Base-by-base conservation (phyloP, 1,139 yeast genomes). In the Suhomyces atakaporum region DNA sequence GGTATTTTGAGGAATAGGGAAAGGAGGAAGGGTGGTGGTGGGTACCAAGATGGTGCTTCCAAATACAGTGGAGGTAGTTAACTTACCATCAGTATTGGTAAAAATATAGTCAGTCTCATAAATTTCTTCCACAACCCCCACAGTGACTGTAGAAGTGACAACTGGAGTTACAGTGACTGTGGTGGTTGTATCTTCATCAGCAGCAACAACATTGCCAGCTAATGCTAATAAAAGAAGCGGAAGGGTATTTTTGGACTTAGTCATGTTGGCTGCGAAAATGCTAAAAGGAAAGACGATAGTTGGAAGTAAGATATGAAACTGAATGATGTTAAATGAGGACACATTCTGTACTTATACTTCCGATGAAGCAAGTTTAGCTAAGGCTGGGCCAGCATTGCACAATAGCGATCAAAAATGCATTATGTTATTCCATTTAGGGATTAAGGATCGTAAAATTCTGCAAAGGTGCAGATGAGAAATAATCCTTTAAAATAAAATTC, bases 21-120 rank as follows among this genome's bases (percentile, higher is more conserved):
- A 19, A 7, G 31, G 31, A 5, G 29, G 26, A 25, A 24, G 7
- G 5, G 20, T 11, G 8, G 34, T 28, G 10, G 38, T 29, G 24
- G n/a, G n/a, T n/a, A 18, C 43, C 16, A 42, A 29, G 10, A 29
- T 43, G 25, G 64, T 60, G 28, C 62, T 56, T 8, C 64, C 66
- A 19, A 50, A 45, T 15, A 51, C 51, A 13, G 62, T 57, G 13
- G 55, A 48, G 14, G 74, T 63, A 24, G 74, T 69, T 46, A 65
- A 57, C 7, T 36, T 40, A 7, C 73, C 71, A 28, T 47, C 49
- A 10, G 54, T 39, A 24, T 38, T 38, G 29, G 73, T 66, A 46
- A 46, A 69, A 18, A 67, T 48, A 45, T 67, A 69, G 18, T 50
- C 66, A 5, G 71, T 63, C 33, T 62, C 68, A 29, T 49, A 62